Evolutionary conservation across 495 filamentous ascomycete species (phyloP), one percentile per base, ranked within the genome.

Genomic region (Bacidia gigantensis): DNA sequence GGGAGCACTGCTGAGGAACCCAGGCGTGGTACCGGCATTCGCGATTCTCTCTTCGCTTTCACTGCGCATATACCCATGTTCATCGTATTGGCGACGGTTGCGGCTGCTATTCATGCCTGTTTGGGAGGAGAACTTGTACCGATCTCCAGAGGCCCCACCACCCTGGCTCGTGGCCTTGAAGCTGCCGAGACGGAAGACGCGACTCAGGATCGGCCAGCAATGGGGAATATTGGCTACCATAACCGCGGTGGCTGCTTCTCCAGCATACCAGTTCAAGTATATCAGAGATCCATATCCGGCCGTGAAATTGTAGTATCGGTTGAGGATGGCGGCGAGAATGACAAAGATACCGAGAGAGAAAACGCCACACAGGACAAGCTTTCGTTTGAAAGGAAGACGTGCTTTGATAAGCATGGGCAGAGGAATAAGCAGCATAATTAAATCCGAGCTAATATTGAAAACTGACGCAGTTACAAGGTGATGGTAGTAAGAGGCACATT

Each of bases 221-320:
- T 77, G 79, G 40, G 80, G 78, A 14, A 83, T 59, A 46, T 83
- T 83, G n/a, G 76, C 73, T 2, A 82, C 76, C 44, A 80, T 72
- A 11, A 83, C 71, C 1, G 80, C 76, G 0, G 78, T 82, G 18
- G 72, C 73, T 14, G 76, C 72, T 70, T 84, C 80, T 9, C 81
- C 77, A 20, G 74, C 71, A 58, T 85, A 84, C 81, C 81, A 85
- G 46, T 74, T 77, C 53, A 78, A 78, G 72, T 81, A 84, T 32
- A 73, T 66, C 32, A 57, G 55, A 23, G 69, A 66, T 2, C 69
- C 72, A 51, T 75, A 72, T 0, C 77, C 78, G 1, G 68, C 62
- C 3, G 66, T 70, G 58, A 85, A 82, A 42, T 74, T 80, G 67
- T 82, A 84, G 56, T 75, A 79, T 62, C 82, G 83, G 59, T 81